These are phyloP conservation scores for Lachancea thermotolerans DNA, from an alignment of 805 yeast species.

Conservation along the genomic window DNA sequence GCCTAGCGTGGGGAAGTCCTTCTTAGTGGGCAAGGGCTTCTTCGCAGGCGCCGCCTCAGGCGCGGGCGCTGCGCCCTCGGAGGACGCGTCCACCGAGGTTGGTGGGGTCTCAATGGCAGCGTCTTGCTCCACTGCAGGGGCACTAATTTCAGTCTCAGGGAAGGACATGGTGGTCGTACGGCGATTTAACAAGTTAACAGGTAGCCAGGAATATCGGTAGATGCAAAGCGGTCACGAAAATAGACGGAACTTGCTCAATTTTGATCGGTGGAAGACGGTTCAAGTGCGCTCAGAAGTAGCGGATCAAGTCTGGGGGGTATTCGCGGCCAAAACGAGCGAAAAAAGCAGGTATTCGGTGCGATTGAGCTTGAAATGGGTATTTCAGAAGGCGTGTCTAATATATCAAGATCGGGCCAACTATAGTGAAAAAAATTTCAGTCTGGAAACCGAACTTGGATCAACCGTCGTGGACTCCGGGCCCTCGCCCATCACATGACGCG, in stretches of 20 bases:
- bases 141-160: constrained; percentile 5
- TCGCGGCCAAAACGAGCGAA: no score
- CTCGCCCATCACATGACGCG: not conserved
- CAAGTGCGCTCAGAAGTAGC: not conserved
- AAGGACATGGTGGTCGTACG: constrained; percentile 7
- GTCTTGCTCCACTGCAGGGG: constrained; percentile 10
- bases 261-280: not conserved
- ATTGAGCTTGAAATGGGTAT: not conserved
- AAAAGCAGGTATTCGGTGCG: not conserved
- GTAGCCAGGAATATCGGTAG: constrained; percentile 2
- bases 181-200: constrained; percentile 6
- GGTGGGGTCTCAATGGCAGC: constrained; percentile 16
- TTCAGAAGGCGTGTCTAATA: not conserved
- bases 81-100: constrained; percentile 10
- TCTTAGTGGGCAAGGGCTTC: constrained; percentile 26
- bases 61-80: constrained; percentile 5
- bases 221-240: not conserved
- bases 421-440: not conserved
- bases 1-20: constrained; percentile 64
- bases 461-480: not conserved
- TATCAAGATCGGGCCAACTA: not conserved
- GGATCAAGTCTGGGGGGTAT: no score
- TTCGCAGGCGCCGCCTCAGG: constrained; percentile 8
- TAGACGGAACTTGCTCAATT: not conserved
- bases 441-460: not conserved